A percentile compares a stretch with the other conserved stretches of the same genome.
These are phyloP conservation scores for Astragalus glycyphyllos DNA, from an alignment of 306 rosid genomes.

Conservation along the genomic window DNA sequence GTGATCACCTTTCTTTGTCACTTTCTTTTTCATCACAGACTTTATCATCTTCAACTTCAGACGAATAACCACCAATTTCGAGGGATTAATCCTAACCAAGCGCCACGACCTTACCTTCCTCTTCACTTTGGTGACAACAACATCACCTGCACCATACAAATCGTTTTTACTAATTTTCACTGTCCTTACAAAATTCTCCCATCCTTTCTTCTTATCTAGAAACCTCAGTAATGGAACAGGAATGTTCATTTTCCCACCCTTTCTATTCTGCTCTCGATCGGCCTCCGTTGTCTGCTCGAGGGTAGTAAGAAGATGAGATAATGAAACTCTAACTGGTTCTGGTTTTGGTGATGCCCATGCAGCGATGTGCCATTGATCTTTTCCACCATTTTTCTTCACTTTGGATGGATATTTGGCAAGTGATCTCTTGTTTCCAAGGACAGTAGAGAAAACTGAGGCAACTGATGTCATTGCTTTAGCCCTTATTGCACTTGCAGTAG, in stretches of 20 bases:
- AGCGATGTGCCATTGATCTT: background rate
- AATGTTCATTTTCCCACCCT: constrained; percentile 22
- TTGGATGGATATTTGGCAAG: constrained; percentile 16
- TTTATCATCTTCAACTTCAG: constrained; percentile 44
- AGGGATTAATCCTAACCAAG: constrained; percentile 38
- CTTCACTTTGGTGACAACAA: constrained; percentile 1
- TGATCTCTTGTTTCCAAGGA: constrained; percentile 39
- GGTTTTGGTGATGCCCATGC: background rate
- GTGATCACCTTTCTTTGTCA: background rate
- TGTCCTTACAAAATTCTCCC: background rate
- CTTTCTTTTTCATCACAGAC: constrained; percentile 33
- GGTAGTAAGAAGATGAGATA: constrained; percentile 40
- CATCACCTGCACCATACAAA: background rate
- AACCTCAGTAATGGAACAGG: constrained; percentile 25
- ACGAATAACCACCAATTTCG: constrained; percentile 25
- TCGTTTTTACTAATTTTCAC: background rate
- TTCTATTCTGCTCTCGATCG: background rate
- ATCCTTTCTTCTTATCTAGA: constrained; percentile 26
- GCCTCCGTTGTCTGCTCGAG: constrained; percentile 15
- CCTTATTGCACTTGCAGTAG: background rate
- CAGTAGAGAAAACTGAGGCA: constrained; percentile 23
- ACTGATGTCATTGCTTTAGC: constrained; percentile 22
- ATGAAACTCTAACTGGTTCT: constrained; percentile 24
- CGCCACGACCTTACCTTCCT: constrained; percentile 40
- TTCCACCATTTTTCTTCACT: constrained; percentile 20